Evolutionary conservation across 305 asterid species (phyloP).

Genomic region (Fraxinus baroniana): DNA sequence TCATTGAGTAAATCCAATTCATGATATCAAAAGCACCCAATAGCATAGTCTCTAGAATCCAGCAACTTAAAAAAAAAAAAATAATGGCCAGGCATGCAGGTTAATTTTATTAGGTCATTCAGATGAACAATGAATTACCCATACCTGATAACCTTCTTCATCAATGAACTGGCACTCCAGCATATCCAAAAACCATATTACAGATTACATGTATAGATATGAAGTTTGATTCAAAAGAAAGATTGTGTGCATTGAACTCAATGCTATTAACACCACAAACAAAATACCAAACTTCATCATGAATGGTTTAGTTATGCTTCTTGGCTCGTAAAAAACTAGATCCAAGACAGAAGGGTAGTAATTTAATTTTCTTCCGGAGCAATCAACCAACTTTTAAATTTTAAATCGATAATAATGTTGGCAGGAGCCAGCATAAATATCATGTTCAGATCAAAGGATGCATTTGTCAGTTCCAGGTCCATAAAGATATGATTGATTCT

Average conservation of each 20-base stretch:
- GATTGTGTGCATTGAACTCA: neutral
- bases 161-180: neutral
- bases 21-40: neutral
- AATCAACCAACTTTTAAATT: neutral
- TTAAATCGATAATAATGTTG: neutral
- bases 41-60: neutral
- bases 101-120: neutral
- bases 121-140: neutral
- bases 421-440: neutral
- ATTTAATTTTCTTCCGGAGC: neutral
- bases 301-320: neutral
- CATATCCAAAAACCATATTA: neutral
- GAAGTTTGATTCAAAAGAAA: neutral
- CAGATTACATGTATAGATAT: neutral
- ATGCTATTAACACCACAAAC: neutral
- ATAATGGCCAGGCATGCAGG: neutral
- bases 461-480: neutral
- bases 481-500: neutral
- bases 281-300: neutral
- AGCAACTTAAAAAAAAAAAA: neutral
- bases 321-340: neutral
- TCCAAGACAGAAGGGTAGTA: neutral
- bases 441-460: neutral
- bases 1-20: neutral
- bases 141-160: neutral